Base-by-base conservation (phyloP, 306 rosid genomes). In the Fragaria iinumae region DNA sequence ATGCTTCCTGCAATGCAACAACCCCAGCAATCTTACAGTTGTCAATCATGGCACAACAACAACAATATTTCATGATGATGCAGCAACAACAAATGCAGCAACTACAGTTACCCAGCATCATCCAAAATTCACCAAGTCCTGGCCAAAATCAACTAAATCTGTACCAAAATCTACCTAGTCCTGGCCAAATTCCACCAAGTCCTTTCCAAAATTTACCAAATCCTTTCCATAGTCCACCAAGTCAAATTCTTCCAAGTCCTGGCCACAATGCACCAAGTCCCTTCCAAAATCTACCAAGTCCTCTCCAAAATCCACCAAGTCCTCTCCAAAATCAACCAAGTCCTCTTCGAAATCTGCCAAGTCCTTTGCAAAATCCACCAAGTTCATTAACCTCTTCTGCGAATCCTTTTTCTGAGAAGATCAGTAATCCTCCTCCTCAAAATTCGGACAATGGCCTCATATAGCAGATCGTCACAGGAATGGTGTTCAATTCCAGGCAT, bases 61-160 rank as follows among this genome's bases (percentile, higher is more conserved):
- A 52, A 20, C 70, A 64, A 64, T 64, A 38, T 50, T 71, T 71
- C 63, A 49, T 8, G 60, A 49, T 71, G 74, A 34, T 16, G 45
- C 74, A 69, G 23, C 55, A 49, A 49, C 74, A 49, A 11, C 44
- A 71, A 3, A 11, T 12, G 23, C 57, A 23, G 10, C 56, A 23
- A 27, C 73, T 12, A 23, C n/a, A 21, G 13, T 69, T 12, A 25
- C 21, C 57, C 23, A 27, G 11, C 59, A 27, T 8, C 2, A 20
- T 17, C 11, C 23, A 47, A 25, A 69, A 27, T 47, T 1, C 14
- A 47, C 8, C 43, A 14, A 47, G 20, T 27, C 39, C 20, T 62
- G 14, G 3, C 39, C 67, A 62, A 29, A 27, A 27, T 62, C 3
- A 2, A 13, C 20, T 8, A 27, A 62, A 2, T 27, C 29, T 4